A percentile compares a stretch with the other conserved stretches of the same genome.
phyloP scores from a whole-genome alignment of 305 asterid genomes.

The Fraxinus xanthoxyloides region DNA sequence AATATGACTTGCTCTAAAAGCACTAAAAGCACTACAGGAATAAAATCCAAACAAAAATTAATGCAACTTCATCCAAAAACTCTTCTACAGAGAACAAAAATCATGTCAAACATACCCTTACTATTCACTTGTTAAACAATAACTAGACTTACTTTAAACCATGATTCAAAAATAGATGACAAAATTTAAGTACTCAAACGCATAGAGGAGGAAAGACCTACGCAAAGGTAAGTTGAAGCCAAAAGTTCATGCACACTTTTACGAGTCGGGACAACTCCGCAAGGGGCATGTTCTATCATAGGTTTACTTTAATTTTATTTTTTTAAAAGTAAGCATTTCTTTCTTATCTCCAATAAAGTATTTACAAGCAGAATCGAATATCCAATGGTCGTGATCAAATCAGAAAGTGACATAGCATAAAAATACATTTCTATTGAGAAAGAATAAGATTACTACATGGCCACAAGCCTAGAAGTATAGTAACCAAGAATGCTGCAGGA shows the following conservation, averaged over 20 bases:
- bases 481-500: slow-evolving; percentile 15
- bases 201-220: no score
- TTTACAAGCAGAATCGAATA: background rate
- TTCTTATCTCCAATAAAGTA: background rate
- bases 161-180: no score
- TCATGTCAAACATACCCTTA: no score
- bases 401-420: background rate
- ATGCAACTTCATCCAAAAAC: no score
- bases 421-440: background rate
- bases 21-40: no score
- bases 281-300: background rate
- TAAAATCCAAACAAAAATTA: no score
- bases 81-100: no score
- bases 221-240: background rate
- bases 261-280: background rate
- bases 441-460: background rate
- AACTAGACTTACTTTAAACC: no score
- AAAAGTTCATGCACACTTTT: background rate
- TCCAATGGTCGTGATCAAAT: background rate
- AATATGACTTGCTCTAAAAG: no score
- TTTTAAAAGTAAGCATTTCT: background rate
- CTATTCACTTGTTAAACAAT: no score
- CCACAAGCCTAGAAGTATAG: background rate
- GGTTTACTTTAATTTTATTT: no score
- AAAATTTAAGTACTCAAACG: no score